These are phyloP conservation scores for Termitomyces sp. DNA, from an alignment of 768 basidiomycete genomes.

Conservation along the genomic window DNA sequence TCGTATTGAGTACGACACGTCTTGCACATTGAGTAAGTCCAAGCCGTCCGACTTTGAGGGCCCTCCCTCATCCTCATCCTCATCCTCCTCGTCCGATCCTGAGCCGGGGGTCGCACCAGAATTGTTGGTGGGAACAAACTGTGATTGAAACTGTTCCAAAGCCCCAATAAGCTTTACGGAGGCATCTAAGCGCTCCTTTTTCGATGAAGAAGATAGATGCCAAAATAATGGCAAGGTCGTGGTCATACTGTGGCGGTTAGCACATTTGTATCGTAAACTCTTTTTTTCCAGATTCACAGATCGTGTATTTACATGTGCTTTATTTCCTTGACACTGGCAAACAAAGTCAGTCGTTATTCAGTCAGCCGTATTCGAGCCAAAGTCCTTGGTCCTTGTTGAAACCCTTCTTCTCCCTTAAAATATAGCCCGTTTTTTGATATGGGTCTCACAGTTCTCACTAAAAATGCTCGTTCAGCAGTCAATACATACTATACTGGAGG, in stretches of 20 bases:
- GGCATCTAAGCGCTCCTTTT: slow-evolving; percentile 76
- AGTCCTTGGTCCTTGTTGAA: too few species aligned
- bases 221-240: slow-evolving; percentile 93
- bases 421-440: too few species aligned
- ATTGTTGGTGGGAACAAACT: slow-evolving; percentile 42
- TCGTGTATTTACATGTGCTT: slow-evolving; percentile 12
- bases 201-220: slow-evolving; percentile 80
- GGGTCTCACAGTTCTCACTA: too few species aligned
- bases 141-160: slow-evolving; percentile 80
- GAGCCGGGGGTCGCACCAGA: slow-evolving; percentile 24
- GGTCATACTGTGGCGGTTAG: slow-evolving; percentile 43
- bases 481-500: too few species aligned
- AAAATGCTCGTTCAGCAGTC: too few species aligned
- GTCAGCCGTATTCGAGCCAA: too few species aligned
- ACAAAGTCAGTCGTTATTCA: neutral
- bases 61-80: slow-evolving; percentile 38
- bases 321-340: neutral
- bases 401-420: too few species aligned
- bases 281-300: slow-evolving; percentile 12
- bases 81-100: slow-evolving; percentile 37
- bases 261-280: neutral
- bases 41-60: slow-evolving; percentile 39
- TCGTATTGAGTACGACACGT: slow-evolving; percentile 90
- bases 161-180: slow-evolving; percentile 78
- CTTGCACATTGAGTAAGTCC: slow-evolving; percentile 74